Percentiles rank a stretch among this genome's conserved stretches.
Conservation (phyloP, 768 basidiomycete species). For the Epithele typhae region DNA sequence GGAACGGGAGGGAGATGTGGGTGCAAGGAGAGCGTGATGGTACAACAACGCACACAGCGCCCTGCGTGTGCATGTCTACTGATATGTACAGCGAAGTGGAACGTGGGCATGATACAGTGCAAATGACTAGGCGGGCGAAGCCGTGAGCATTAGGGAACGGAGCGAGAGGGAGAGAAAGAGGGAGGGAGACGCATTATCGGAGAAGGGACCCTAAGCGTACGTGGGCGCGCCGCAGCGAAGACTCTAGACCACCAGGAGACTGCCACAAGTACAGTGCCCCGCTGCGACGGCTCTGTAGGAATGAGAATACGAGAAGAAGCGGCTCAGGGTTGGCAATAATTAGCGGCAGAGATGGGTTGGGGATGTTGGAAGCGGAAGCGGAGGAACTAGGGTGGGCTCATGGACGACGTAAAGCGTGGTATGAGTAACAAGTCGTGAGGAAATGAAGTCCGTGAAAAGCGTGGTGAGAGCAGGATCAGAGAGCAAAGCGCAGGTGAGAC, state of each 20-base stretch:
- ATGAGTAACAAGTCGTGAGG: neutral
- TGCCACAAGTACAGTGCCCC: conserved; percentile 13
- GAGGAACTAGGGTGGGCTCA: too few species aligned
- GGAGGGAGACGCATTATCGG: neutral
- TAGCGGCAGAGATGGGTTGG: neutral
- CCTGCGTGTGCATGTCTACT: conserved; percentile 9
- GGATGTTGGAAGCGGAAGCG: neutral
- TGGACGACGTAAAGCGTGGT: neutral
- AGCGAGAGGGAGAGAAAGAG: neutral
- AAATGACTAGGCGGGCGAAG: neutral
- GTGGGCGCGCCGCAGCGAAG: conserved; percentile 4
- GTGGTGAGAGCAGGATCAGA: conserved; percentile 1
- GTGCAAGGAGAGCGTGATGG: conserved; percentile 2
- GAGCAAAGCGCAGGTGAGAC: too few species aligned
- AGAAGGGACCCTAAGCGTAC: conserved; percentile 1
- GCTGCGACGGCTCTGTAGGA: conserved; percentile 1
- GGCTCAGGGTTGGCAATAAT: too few species aligned
- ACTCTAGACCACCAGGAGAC: conserved; percentile 6
- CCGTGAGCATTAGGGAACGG: conserved; percentile 9
- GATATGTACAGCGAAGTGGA: neutral
- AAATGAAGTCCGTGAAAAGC: conserved; percentile 7
- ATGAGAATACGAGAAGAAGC: too few species aligned
- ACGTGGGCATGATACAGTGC: conserved; percentile 2
- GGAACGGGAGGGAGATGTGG: too few species aligned
- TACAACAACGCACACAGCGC: conserved; percentile 15